phyloP scores from a whole-genome alignment of 495 filamentous ascomycete genomes.

The Penicillium diatomitis region DNA sequence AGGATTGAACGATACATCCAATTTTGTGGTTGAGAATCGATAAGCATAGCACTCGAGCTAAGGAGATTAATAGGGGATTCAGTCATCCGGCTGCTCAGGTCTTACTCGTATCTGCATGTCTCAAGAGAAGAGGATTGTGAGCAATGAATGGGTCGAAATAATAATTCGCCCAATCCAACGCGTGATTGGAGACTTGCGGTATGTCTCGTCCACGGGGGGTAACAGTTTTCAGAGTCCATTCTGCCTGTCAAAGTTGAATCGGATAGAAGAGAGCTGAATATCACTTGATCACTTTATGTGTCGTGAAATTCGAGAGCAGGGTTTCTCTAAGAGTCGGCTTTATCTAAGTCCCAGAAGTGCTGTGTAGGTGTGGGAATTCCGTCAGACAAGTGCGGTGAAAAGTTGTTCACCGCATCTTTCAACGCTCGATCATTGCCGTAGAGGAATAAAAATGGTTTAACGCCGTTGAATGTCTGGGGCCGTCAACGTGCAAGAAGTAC shows the following conservation, averaged over 20 bases:
- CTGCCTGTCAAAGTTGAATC: not conserved
- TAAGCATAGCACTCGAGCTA: not conserved
- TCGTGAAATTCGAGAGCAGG: not conserved
- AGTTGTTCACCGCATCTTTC: not conserved
- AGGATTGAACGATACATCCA: not conserved
- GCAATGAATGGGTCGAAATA: not conserved
- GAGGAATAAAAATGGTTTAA: not conserved
- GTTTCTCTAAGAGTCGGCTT: not conserved
- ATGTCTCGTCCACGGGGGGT: not conserved
- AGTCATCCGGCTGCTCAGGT: not conserved
- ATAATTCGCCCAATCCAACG: not conserved
- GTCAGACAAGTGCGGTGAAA: too few species aligned
- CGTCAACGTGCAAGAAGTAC: not conserved
- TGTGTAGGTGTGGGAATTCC: too few species aligned
- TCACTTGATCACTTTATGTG: not conserved
- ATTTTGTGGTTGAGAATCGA: not conserved
- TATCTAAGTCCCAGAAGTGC: too few species aligned
- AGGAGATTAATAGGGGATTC: not conserved
- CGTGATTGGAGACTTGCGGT: not conserved
- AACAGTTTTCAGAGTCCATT: not conserved
- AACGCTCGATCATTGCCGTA: not conserved
- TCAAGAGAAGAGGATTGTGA: not conserved
- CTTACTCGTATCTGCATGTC: too few species aligned
- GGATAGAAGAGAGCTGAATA: not conserved
- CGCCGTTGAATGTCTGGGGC: not conserved